phyloP scores from a whole-genome alignment of 306 rosid species.

The Prunus davidiana region DNA sequence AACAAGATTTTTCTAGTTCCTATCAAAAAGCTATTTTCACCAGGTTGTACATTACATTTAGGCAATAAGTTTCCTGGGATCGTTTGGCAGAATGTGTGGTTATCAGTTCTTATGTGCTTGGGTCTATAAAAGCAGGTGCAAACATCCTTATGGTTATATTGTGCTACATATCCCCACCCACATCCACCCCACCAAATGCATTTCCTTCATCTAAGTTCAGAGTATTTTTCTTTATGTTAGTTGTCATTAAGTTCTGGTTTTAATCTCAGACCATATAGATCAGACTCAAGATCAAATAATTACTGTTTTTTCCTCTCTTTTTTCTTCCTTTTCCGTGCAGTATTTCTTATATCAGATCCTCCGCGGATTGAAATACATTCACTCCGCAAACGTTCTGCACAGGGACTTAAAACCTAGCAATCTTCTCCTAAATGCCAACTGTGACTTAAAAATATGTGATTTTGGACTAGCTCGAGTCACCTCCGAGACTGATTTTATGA shows the following conservation, averaged over 20 bases:
- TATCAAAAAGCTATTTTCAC: not conserved
- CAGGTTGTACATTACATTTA: not conserved
- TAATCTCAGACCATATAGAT: not conserved
- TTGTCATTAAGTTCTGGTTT: not conserved
- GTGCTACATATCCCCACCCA: not conserved
- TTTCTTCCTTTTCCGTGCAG: conserved; percentile 36
- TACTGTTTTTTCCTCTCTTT: not conserved
- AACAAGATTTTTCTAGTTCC: not conserved
- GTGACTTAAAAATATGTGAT: conserved; percentile 94
- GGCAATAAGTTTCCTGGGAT: not conserved
- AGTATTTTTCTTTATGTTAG: not conserved
- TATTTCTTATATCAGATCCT: conserved; percentile 94
- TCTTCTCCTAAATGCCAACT: conserved; percentile 88
- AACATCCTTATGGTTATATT: not conserved
- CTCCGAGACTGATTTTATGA: conserved; percentile 96
- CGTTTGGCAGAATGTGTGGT: not conserved
- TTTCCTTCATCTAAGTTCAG: not conserved
- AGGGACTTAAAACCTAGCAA: conserved; percentile 97
- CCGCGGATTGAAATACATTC: conserved; percentile 95
- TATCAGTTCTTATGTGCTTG: not conserved
- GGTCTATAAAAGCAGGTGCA: not conserved
- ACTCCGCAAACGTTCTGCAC: conserved; percentile 94
- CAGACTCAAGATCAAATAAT: not conserved
- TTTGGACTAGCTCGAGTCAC: conserved; percentile 97
- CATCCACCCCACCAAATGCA: too few species aligned